Base-by-base conservation (phyloP, 2,329 filamentous ascomycete species). In the Stagonosporopsis rhizophila region DNA sequence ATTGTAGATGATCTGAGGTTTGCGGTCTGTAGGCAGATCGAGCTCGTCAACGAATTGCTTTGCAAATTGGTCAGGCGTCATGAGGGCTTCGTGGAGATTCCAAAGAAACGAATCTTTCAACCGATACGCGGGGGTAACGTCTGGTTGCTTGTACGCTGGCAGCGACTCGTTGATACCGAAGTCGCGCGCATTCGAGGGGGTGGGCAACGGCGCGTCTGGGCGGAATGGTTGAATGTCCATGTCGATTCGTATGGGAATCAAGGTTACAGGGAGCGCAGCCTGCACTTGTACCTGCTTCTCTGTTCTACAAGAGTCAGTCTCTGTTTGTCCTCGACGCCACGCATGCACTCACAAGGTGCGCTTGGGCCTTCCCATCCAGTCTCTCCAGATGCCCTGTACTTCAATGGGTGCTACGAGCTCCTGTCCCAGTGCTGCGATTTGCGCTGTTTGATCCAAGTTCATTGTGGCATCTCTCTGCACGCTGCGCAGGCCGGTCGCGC, bases 31-130 rank as follows among this genome's bases (percentile, higher is more conserved):
- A 4, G 94, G 94, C 38, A 99, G 85, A 73, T 99, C 95, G 38
- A 99, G 83, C 73, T 99, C 95, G 62, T 96, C 91, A 1, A 96
- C 93, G 64, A 98, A 87, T 1, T 85, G 87, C 66, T 90, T 86
- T n/a, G 95, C 95, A 73, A 98, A 99, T 71, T 96, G 90, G 71
- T 99, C 95, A 0, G 95, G 96, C 0, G 95, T 99, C 47, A 93
- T 90, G 56, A 97, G 81, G 0, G 91, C 90, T 79, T 99, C 95
- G 77, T 98, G 94, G 14, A 99, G 83, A 69, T 99, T 99, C 95
- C 95, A 99, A 48, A 97, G 79, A 69, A 99, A 98, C n/a, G 91
- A 89, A 68, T 99, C 95, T 69, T 96, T 92, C 54, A 99, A 82
- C 60, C 95, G 87, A 77, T 92, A 97, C 3, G 91, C 89, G 0